Evolutionary conservation across 306 rosid species (phyloP), one percentile per base, ranked within the genome.

Genomic region (Vigna reflexopilosa): DNA sequence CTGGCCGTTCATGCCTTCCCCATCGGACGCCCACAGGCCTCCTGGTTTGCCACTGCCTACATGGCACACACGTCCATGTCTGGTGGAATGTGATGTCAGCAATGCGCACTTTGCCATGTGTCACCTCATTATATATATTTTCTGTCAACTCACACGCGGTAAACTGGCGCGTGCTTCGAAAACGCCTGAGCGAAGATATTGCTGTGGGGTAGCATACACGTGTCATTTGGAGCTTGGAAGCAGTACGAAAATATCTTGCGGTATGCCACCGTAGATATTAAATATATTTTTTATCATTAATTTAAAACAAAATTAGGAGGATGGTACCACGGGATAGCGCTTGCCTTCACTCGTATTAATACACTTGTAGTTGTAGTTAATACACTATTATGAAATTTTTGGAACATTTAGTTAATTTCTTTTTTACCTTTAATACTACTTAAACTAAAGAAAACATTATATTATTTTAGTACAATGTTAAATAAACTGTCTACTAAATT

Each of bases 31-130:
- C 13, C 19, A 12, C 7, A 1, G 16, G 3, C 16, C 13, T 8
- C 51, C 4, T 2, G 2, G 1, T 15, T 28, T 48, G 22, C 57
- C 59, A 0, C 15, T 52, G 76, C 49, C 49, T 51, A 70, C 76
- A 1, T 70, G 76, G 76, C 76, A 70, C 47, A 70, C 17, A 70
- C 76, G 76, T 70, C 76, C 76, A 11, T 70, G 76, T 52, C 76
- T 51, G 63, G 45, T 36, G 34, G 76, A 34, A 70, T 70, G 28
- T 69, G 45, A 70, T 26, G 16, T 69, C 45, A 26, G n/a, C 44
- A 15, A 6, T 15, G 73, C 52, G 57, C 57, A 68, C 42, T 16
- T 16, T 6, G 42, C 58, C 73, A 67, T 68, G 14, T 68, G 57
- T 45, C 73, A 45, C 22, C 47, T 44, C 40, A 38, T 65, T n/a